Evolutionary conservation across 768 basidiomycete genomes (phyloP).

Genomic region (Fistulinella prunicolor): DNA sequence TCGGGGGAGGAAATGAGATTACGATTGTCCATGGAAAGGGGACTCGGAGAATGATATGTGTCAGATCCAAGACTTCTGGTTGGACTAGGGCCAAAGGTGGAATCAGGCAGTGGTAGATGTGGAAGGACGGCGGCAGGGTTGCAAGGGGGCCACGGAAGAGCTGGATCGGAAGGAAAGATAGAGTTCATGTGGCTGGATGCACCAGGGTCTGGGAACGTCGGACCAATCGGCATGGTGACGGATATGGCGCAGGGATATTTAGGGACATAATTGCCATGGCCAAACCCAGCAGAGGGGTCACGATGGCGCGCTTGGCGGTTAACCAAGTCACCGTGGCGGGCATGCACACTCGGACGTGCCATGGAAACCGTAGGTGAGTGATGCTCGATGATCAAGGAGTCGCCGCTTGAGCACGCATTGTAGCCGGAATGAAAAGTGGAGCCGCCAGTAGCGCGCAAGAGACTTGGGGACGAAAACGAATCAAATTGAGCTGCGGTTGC

Average conservation of each 20-base stretch:
- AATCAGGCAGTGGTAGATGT: not conserved
- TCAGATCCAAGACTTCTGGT: not conserved
- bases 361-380: conserved; percentile 1
- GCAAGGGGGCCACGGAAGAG: not conserved
- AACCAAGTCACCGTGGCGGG: not conserved
- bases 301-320: not conserved
- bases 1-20: not conserved
- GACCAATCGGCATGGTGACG: conserved; percentile 6
- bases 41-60: not conserved
- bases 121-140: not conserved
- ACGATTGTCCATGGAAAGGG: not conserved
- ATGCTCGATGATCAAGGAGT: not conserved
- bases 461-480: not conserved
- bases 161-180: not conserved
- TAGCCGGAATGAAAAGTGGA: not conserved
- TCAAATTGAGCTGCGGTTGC: not conserved
- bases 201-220: not conserved
- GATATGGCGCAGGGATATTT: not conserved
- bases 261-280: not conserved
- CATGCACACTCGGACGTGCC: not conserved
- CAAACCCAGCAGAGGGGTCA: not conserved
- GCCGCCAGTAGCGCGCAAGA: not conserved
- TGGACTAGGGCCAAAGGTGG: not conserved
- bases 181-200: not conserved
- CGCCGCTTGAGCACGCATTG: not conserved